Evolutionary conservation across 176 grass and related monocot genomes (phyloP).

Genomic region (Eremochloa ophiuroides): DNA sequence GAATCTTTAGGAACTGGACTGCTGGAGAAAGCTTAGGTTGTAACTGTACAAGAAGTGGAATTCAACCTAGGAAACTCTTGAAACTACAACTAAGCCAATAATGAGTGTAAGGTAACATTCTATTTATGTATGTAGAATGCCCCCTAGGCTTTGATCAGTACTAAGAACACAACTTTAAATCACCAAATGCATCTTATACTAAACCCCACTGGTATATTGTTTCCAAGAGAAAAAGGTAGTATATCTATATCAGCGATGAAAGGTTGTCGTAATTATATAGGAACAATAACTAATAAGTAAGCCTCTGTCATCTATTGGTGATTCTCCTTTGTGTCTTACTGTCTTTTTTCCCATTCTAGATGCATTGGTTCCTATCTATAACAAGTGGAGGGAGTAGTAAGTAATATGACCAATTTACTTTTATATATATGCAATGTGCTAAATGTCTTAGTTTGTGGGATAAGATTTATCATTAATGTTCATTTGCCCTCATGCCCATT

Average conservation of each 20-base stretch:
- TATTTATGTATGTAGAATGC: background rate
- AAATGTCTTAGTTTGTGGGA: background rate
- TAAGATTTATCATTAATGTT: constrained; percentile 22
- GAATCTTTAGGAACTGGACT: constrained; percentile 1
- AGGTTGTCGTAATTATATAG: background rate
- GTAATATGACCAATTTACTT: background rate
- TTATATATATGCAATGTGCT: background rate
- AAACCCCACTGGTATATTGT: background rate
- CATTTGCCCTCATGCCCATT: background rate
- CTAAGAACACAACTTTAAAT: background rate
- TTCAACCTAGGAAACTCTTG: background rate
- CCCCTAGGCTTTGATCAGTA: background rate
- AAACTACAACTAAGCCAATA: background rate
- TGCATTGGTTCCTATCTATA: no score
- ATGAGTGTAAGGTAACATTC: background rate
- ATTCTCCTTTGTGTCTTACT: background rate
- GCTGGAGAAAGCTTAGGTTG: background rate
- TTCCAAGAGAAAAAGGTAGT: background rate
- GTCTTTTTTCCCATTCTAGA: background rate
- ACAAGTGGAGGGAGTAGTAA: background rate
- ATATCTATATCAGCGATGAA: background rate
- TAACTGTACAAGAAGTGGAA: background rate
- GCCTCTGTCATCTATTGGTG: background rate
- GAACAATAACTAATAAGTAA: background rate
- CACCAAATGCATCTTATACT: background rate